Evolutionary conservation across 163 green algal genomes (phyloP), one percentile per base, ranked within the genome.

Genomic region (Trebouxia gelatinosa): DNA sequence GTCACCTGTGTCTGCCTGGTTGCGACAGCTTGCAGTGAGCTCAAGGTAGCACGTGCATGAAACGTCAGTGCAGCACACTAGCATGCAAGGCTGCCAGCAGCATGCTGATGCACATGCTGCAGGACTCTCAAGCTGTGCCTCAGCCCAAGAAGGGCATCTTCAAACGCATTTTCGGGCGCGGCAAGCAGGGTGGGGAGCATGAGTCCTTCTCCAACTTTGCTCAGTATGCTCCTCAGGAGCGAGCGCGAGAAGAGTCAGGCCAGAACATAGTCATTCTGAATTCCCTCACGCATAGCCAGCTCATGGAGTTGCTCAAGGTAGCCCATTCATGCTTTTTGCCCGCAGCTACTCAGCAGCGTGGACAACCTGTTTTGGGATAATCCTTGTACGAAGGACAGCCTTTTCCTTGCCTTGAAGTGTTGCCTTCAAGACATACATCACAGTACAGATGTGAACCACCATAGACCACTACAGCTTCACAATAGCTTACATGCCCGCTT

Each of bases 241-340:
- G 67, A 23, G 39, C 29, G n/a, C 23, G 38, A 28, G 75, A 82
- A 5, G 64, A 67, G 34, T 38, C 39, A 28, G 78, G 26, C 7
- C 54, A 59, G 40, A 87, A 78, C 70, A 84, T 87, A 37, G 82
- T 87, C 21, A 87, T 87, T 61, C 67, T 87, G 66, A 87, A 87
- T 29, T 87, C 82, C 11, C 66, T 87, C 29, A 87, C 77, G 0
- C 82, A 87, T 58, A 68, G 64, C 43, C 82, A 87, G 57, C 71
- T 87, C n/a, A 46, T 87, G 48, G 82, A 87, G 50, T 59, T 87
- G 37, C 68, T 87, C 17, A 87, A 78, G 78, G 67, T 77, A 34
- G 13, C 31, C 29, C 61, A 21, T 19, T 6, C 16, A 2, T 43
- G 48, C 19, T 23, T 59, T 2, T 23, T 23, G 48, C 48, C 48